Conservation (phyloP, 495 filamentous ascomycete genomes). For the Neurospora intermedia region DNA sequence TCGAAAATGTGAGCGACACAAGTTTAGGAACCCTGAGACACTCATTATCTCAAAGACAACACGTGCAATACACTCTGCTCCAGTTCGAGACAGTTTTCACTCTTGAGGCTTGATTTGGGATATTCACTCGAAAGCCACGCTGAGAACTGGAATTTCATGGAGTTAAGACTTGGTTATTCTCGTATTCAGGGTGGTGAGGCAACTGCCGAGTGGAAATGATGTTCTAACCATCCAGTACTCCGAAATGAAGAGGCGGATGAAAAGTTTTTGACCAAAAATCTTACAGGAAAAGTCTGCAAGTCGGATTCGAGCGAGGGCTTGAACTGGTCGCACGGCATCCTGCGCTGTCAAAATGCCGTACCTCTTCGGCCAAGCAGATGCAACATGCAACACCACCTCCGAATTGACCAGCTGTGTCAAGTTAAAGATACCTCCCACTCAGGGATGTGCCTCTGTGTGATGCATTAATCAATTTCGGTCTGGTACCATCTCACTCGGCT, state of each 20-base stretch:
- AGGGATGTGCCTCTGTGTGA: conserved; percentile 7
- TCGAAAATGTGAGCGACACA: neutral
- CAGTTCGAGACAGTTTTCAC: conserved; percentile 14
- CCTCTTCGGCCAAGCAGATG: conserved; percentile 9
- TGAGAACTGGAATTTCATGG: neutral
- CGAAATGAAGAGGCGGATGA: neutral
- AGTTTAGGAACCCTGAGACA: conserved; percentile 6
- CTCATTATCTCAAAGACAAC: conserved; percentile 15
- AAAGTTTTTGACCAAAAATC: neutral
- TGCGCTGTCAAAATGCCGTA: conserved; percentile 23
- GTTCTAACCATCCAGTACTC: neutral
- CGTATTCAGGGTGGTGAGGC: neutral
- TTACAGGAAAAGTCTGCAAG: neutral
- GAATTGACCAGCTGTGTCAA: conserved; percentile 6
- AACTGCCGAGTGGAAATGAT: neutral
- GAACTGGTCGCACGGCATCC: conserved; percentile 8
- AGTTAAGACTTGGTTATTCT: neutral
- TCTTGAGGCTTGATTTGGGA: neutral
- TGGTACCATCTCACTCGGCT: conserved; percentile 32
- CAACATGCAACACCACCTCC: conserved; percentile 4
- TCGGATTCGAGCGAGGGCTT: neutral
- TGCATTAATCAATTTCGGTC: conserved; percentile 16
- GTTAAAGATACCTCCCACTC: neutral
- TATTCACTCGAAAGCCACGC: neutral
- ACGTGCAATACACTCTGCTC: conserved; percentile 13